Conservation (phyloP, 2,329 filamentous ascomycete species). For the Alternaria rosae region DNA sequence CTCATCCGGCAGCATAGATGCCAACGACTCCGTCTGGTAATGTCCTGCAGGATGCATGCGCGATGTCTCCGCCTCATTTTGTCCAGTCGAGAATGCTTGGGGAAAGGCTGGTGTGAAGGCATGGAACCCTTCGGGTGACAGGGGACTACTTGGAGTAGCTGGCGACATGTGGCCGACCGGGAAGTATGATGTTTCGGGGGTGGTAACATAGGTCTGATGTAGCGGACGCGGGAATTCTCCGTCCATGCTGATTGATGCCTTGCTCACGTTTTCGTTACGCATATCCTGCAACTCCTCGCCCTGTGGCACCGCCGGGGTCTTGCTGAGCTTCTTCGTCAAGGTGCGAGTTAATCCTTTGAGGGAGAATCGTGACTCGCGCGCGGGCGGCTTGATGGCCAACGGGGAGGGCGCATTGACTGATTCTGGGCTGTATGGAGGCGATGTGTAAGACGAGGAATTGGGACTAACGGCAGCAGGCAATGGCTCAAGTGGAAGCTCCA, state of each 20-base stretch:
- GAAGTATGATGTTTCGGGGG: slow-evolving; percentile 27
- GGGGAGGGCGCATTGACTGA: slow-evolving; percentile 31
- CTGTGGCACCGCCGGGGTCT: slow-evolving; percentile 16
- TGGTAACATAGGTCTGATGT: slow-evolving; percentile 24
- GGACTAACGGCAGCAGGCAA: slow-evolving; percentile 37
- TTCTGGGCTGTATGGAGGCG: slow-evolving; percentile 36
- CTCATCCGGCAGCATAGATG: slow-evolving; percentile 43
- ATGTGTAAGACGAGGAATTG: slow-evolving; percentile 36
- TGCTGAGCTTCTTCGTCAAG: slow-evolving; percentile 36
- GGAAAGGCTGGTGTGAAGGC: background rate
- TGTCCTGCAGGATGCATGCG: slow-evolving; percentile 1
- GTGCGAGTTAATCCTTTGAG: slow-evolving; percentile 41
- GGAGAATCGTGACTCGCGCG: slow-evolving; percentile 40
- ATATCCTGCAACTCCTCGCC: slow-evolving; percentile 38
- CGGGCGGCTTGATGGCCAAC: slow-evolving; percentile 21
- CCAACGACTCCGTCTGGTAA: slow-evolving; percentile 24
- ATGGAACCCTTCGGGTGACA: slow-evolving; percentile 8
- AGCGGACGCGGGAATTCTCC: slow-evolving; percentile 31
- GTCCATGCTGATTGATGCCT: slow-evolving; percentile 21
- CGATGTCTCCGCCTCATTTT: slow-evolving; percentile 14
- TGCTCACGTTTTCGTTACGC: slow-evolving; percentile 10
- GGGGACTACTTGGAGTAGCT: slow-evolving; percentile 22
- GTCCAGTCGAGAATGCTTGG: slow-evolving; percentile 7
- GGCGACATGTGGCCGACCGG: slow-evolving; percentile 29
- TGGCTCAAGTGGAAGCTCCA: slow-evolving; percentile 34